Base-by-base conservation (phyloP, 306 rosid species). In the Psophocarpus tetragonolobus region DNA sequence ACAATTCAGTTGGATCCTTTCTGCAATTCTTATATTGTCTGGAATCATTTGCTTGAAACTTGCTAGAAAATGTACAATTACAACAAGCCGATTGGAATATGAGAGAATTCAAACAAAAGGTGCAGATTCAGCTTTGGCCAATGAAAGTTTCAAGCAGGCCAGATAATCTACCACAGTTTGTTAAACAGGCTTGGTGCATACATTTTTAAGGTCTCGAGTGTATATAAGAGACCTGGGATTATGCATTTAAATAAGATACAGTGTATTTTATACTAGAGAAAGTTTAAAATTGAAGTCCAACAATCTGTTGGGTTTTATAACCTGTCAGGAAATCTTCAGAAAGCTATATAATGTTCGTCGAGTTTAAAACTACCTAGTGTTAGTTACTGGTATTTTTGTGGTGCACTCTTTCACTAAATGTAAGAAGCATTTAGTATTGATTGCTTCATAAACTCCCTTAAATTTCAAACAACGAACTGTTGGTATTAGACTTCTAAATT, bases 1-100 rank as follows among this genome's bases (percentile, higher is more conserved):
- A 80, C 98, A 92, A 70, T 94, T 94, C 88, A 90, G 98, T 76
- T 94, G 97, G 97, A 90, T 89, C 57, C 87, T 92, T 51, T 85
- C 89, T 77, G 88, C 82, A 13, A 88, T 90, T 80, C 79, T 92
- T 57, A 65, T 88, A 68, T 69, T 90, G 68, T 68, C 93, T 54
- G 95, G 92, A 44, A 32, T 85, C 33, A 30, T 80, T 32, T 87
- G 90, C 87, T 83, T 90, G 77, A 90, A 79, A 79, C 45, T 82
- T 48, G 87, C 92, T 6, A 84, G 81, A 68, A 88, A 82, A 80
- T 80, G 61, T 72, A 76, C 73, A 62, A 77, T 84, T 12, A 75
- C 78, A 39, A 77, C 77, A 47, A 68, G 82, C 60, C 68, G 82
- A 74, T 68, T 90, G 47, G 95, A 83, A 47, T 94, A 94, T 73